Evolutionary conservation across 2,329 filamentous ascomycete species (phyloP), one percentile per base, ranked within the genome.

Genomic region (Fusarium sp.): DNA sequence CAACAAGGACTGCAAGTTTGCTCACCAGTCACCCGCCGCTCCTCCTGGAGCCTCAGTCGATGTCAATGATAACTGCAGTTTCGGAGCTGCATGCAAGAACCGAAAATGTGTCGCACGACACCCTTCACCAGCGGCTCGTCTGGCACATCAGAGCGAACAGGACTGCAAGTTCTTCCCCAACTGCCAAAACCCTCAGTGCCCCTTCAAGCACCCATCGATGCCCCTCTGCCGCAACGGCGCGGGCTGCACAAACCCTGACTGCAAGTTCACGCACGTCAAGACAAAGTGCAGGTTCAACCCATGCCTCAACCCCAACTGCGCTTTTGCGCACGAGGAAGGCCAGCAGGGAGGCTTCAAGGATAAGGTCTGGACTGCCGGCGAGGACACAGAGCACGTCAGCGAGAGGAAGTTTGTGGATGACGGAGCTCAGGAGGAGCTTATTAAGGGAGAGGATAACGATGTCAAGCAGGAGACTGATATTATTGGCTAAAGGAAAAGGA

Each of bases 51-150:
- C 87, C 3, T 86, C 90, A 0, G 85, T 98, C 60, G 96, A 98
- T 78, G 86, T 94, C 71, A 88, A 85, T 61, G 94, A 97, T 75
- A 85, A 87, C 19, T 99, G 96, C 83, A 87, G 87, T 19, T 98
- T 92, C 74, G 95, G 94, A 21, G 94, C 90, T 3, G 94, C 94
- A 10, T 99, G 96, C 88, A 97, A 96, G 82, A 99, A 98, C 84
- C 87, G 89, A 75, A 98, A 98, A 82, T 99, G 96, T 77, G 92
- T 92, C 10, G 94, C 88, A 31, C 92, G 94, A 62, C 96, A 99
- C 79, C 96, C 96, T 4, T 98, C 94, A 8, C 96, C 96, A 2
- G 94, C 95, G 7, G 88, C 92, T 72, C 93, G 90, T 78, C 83
- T 88, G 52, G 89, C 91, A 26, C 93, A 95, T 77, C 92, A 97